Base-by-base conservation (phyloP, 2,329 filamentous ascomycete species). In the Epichloe typhina region DNA sequence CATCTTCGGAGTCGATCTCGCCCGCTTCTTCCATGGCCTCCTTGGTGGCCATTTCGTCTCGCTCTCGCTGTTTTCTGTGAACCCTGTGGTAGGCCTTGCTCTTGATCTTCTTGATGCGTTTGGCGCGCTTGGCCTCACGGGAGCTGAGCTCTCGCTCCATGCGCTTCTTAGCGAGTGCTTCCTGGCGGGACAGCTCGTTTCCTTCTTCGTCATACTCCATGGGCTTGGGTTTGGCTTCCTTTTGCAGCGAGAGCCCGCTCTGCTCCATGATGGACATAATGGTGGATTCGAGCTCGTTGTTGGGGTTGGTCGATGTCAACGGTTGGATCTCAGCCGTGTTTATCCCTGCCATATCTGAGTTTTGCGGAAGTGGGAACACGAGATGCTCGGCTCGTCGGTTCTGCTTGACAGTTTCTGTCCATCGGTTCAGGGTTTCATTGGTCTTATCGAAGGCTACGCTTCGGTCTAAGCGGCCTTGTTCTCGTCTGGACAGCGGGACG, bases 41-140 rank as follows among this genome's bases (percentile, higher is more conserved):
- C 17, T 68, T 69, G 15, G 70, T 65, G 15, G 75, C 76, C 62
- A 73, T 70, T 64, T 82, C 66, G 54, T 80, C 65, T 50, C 76
- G 72, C 57, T 76, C 67, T 58, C 72, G 60, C 66, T 82, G 86
- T 63, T 85, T 95, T 38, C 91, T 82, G 67, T 97, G 91, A 13
- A 97, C 84, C 43, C 90, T 84, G 50, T 91, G 86, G 64, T 95
- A 98, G 0, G 89, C 80, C 67, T 96, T 98, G 64, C 87, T 94
- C 75, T 98, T 98, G 71, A 98, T 98, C 73, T 97, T 97, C 72
- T 96, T 95, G 69, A 98, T 88, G 23, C 93, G 84, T 69, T 90
- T 94, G 7, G 89, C 80, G 51, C 89, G 84, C 42, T 89, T 83
- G 61, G 94, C 85, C 68, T 97, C 91, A 11, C 90, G 79, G 59